Base-by-base conservation (phyloP, 306 rosid species). In the Fragaria iinumae region DNA sequence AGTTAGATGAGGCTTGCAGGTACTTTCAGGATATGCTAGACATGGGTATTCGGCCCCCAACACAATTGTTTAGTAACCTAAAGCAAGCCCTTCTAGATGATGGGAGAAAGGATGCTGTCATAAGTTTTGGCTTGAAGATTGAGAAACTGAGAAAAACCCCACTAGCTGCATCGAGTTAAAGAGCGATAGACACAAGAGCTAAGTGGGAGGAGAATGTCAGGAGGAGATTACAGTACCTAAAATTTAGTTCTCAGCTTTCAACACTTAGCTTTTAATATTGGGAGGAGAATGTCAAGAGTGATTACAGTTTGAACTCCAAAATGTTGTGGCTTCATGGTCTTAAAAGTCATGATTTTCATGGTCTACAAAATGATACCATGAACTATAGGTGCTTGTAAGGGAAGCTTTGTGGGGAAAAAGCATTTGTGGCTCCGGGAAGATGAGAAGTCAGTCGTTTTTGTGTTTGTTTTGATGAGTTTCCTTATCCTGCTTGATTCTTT, bases 21-120 rank as follows among this genome's bases (percentile, higher is more conserved):
- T 86, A 86, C 91, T 93, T 93, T 77, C 84, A 88, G 56, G 88
- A 91, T 80, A 93, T 90, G 98, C 49, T 91, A 68, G 92, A 90
- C 44, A 67, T 84, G 55, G 98, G 98, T 4, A 89, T 91, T 84
- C 80, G 96, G 64, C 98, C 98, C 38, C 89, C 93, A 12, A 85
- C 89, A 0, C 80, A 81, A 16, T 59, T 91, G 93, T 91, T 87
- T 80, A 76, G 91, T 52, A 86, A 85, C 77, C 80, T 90, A 64
- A 91, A 88, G 69, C 86, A 82, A 67, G 83, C 89, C 71, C 92
- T 88, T 52, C 79, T 86, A 59, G 85, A 82, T 64, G 88, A 67
- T 0, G 91, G 97, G 53, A 90, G 77, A 85, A 80, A 83, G 60
- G 84, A 80, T 76, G 77, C 63, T 36, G 91, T 81, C 1, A 65